Percentiles rank a stretch among this genome's conserved stretches.
These are phyloP conservation scores for Catharanthus roseus DNA, from an alignment of 257 asterid genomes.

Conservation along the genomic window DNA sequence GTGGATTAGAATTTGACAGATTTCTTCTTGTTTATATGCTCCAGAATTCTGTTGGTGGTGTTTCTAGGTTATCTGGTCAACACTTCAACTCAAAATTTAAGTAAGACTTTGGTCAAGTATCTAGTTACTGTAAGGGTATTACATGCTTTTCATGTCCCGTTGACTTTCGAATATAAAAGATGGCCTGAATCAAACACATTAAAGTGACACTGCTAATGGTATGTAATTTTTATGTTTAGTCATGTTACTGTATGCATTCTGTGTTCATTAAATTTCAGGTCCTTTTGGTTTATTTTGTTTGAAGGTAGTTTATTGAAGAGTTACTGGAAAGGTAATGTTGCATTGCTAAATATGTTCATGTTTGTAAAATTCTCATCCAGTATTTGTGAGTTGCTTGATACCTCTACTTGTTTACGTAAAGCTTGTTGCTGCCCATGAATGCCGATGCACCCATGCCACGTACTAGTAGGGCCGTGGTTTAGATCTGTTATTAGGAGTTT, in stretches of 20 bases:
- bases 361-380: neutral
- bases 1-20: conserved; percentile 12
- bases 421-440: neutral
- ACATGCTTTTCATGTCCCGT: conserved; percentile 15
- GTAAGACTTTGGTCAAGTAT: conserved; percentile 32
- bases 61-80: conserved; percentile 76
- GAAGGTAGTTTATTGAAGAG: too few species aligned
- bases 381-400: neutral
- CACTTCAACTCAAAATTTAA: conserved; percentile 73
- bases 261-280: too few species aligned
- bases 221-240: too few species aligned
- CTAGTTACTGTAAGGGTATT: conserved; percentile 4
- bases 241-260: too few species aligned
- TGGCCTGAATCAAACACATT: conserved; percentile 23
- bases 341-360: neutral
- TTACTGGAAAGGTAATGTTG: neutral
- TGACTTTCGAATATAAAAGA: conserved; percentile 25
- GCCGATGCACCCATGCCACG: neutral
- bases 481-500: conserved; percentile 22
- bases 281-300: too few species aligned
- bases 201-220: conserved; percentile 56
- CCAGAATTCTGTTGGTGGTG: conserved; percentile 96
- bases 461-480: conserved; percentile 5
- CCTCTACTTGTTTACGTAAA: neutral
- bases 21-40: conserved; percentile 24